Conservation (phyloP, 2,329 filamentous ascomycete species). For the Cercospora zeae-maydis region DNA sequence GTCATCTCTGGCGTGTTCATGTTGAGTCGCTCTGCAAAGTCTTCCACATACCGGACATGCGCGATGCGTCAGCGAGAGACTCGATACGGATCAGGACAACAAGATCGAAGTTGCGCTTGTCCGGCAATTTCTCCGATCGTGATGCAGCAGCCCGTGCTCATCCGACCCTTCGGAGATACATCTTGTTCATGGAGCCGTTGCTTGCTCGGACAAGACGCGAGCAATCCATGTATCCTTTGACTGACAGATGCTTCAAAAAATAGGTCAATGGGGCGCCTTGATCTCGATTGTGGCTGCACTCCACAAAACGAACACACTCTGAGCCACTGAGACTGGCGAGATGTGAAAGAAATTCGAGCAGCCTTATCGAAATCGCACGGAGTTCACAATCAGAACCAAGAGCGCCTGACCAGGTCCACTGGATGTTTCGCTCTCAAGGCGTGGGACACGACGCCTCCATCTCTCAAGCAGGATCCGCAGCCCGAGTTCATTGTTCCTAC, state of each 20-base stretch:
- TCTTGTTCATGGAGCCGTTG: slow-evolving; percentile 53
- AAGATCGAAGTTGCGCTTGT: slow-evolving; percentile 41
- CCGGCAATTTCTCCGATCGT: slow-evolving; percentile 42
- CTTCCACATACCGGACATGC: slow-evolving; percentile 59
- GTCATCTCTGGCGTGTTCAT: slow-evolving; percentile 57
- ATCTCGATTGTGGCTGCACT: slow-evolving; percentile 39
- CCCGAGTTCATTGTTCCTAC: not conserved
- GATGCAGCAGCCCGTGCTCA: slow-evolving; percentile 42
- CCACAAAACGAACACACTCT: slow-evolving; percentile 17
- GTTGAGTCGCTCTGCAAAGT: slow-evolving; percentile 66
- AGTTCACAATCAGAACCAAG: slow-evolving; percentile 28
- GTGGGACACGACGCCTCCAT: slow-evolving; percentile 38
- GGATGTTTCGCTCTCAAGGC: slow-evolving; percentile 44
- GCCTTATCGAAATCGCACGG: slow-evolving; percentile 43
- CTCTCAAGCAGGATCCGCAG: not conserved
- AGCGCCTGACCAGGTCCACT: slow-evolving; percentile 42
- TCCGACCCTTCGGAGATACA: slow-evolving; percentile 44
- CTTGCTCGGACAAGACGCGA: slow-evolving; percentile 38
- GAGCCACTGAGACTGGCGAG: slow-evolving; percentile 18
- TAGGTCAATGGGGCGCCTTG: slow-evolving; percentile 34
- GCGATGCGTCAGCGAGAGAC: slow-evolving; percentile 33
- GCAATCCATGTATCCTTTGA: not conserved
- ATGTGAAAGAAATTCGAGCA: slow-evolving; percentile 47
- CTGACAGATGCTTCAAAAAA: not conserved
- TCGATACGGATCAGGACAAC: slow-evolving; percentile 34